Evolutionary conservation across 345 rosid genomes (phyloP), one percentile per base, ranked within the genome.

Genomic region (Eucalyptus regnans): DNA sequence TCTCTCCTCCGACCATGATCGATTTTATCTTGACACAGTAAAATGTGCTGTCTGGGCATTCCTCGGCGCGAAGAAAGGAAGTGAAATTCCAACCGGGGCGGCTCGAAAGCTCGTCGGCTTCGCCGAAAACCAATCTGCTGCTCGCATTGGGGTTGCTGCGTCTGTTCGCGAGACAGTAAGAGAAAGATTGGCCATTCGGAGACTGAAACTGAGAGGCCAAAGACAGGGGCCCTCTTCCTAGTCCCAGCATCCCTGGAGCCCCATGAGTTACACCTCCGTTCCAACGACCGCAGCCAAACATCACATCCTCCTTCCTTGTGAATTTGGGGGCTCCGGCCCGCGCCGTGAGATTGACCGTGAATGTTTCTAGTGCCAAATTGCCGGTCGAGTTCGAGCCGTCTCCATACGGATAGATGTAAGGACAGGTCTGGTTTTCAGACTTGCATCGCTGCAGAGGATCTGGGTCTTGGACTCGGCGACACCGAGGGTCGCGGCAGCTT

Each of bases 251-350:
- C 33, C 99, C 99, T 41, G 99, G 93, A 66, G 99, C 97, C n/a
- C 97, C 98, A 25, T 92, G 93, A 92, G 96, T 96, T 9, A 91
- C 90, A 49, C 98, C 99, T 90, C 98, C 87, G 90, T 97, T 97
- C 99, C 98, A 95, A 90, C 95, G 96, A n/a, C 99, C 99, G 84
- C 99, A 96, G 23, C 99, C 99, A 54, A 97, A 96, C 96, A 95
- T 94, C 87, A 96, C 90, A 50, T 96, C 93, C 6, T 96, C 93
- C 6, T 95, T 94, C n/a, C 62, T 90, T 50, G 87, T 94, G 14
- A 93, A 89, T 79, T 93, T 94, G 1, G 99, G 91, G 25, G 91
- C 92, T 46, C 95, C 88, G 4, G 87, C 71, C 2, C 31, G 10
- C 13, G 94, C 89, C 0, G 97, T 95, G 76, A 95, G 96, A 64